Base-by-base conservation (phyloP, 805 yeast genomes). In the Nakazawaea populi region DNA sequence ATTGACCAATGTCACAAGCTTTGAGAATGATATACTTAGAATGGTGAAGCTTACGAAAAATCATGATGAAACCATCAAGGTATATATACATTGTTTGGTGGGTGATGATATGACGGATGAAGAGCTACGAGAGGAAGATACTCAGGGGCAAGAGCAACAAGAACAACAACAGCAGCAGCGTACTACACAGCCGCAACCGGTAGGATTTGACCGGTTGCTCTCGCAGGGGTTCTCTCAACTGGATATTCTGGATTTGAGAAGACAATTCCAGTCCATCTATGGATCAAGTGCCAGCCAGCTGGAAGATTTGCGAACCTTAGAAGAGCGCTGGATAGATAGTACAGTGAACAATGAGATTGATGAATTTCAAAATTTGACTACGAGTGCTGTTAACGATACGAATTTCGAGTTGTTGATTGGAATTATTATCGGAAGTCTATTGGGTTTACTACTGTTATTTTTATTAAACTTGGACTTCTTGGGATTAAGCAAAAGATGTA, bases 261-360 rank as follows among this genome's bases (percentile, higher is more conserved):
- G 77, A 47, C 97, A 90, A 63, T 90, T 91, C 61, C 76, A 80
- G 52, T 74, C 75, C 52, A 73, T 90, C 2, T 87, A 88, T 63
- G 88, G 88, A 0, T 72, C 62, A 43, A 68, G 54, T 11, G 48
- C 55, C 6, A 60, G 60, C 29, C 73, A 73, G 37, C 75, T 68
- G 46, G 77, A 74, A 24, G 87, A 76, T 52, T 65, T 83, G 1
- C 64, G 89, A 47, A 84, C 83, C 55, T 64, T 89, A 52, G 96
- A 89, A 62, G 96, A 89, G 57, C 74, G 88, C 51, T 90, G 96
- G 96, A 86, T 89, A 54, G 94, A 89, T 56, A 81, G 85, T 45
- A 85, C 89, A 0, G 87, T 79, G 4, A 76, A 76, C 51, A 78
- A 75, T 48, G 76, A 73, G 49, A 75, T 74, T 48, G 77, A 72